A percentile compares a stretch with the other conserved stretches of the same genome.
Evolutionary conservation across 441 rosid genomes (phyloP).

Genomic region (Euphorbia schlechtendalii): DNA sequence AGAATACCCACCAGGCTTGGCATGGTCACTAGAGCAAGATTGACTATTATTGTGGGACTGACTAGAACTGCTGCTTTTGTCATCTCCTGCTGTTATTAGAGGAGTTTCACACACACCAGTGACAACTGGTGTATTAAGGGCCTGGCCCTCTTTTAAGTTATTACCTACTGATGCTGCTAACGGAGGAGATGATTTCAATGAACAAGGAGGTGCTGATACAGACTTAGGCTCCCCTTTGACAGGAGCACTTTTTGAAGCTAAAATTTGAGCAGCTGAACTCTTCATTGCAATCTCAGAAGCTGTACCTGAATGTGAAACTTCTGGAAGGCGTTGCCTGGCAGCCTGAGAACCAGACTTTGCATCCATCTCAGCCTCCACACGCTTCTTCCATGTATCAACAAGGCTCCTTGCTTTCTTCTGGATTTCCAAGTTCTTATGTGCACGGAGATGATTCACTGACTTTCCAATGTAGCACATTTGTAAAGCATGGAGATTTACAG

Average conservation of each 20-base stretch:
- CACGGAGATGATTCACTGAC: constrained; percentile 84
- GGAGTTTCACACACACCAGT: constrained; percentile 37
- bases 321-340: constrained; percentile 49
- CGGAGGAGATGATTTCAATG: constrained; percentile 45
- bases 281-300: constrained; percentile 63
- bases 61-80: constrained; percentile 74
- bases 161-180: no score
- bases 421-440: constrained; percentile 74
- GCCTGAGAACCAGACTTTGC: constrained; percentile 68
- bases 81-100: constrained; percentile 35
- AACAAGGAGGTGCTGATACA: constrained; percentile 45
- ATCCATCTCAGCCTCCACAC: constrained; percentile 97
- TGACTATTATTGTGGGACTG: constrained; percentile 74
- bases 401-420: constrained; percentile 89
- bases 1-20: constrained; percentile 40
- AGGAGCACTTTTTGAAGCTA: constrained; percentile 51
- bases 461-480: constrained; percentile 90
- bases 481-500: constrained; percentile 83
- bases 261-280: constrained; percentile 49
- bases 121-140: constrained; percentile 33
- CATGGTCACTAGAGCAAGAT: constrained; percentile 60
- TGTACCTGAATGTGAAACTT: constrained; percentile 50
- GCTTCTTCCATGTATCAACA: constrained; percentile 97
- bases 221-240: constrained; percentile 51
- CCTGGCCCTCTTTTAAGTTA: constrained; percentile 41